Percentiles rank a stretch among this genome's conserved stretches.
phyloP scores from a whole-genome alignment of 1,139 yeast species.

The Saccharomyces hybrid region DNA sequence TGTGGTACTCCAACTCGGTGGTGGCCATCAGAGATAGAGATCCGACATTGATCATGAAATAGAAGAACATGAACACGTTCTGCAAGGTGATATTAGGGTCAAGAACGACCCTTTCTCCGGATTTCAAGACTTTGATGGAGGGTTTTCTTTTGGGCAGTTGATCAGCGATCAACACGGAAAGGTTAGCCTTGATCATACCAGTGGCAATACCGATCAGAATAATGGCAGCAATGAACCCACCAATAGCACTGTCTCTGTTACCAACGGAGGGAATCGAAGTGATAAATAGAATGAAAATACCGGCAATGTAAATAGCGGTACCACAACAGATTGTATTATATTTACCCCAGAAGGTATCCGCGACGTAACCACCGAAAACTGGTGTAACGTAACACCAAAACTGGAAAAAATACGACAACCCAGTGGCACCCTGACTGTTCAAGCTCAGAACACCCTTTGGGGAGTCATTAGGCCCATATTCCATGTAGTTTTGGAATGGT shows the following conservation, averaged over 20 bases:
- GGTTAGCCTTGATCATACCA: constrained; percentile 76
- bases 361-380: constrained; percentile 64
- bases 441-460: constrained; percentile 53
- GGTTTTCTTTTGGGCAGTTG: constrained; percentile 55
- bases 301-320: constrained; percentile 52
- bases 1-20: constrained; percentile 38
- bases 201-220: constrained; percentile 69
- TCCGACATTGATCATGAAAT: constrained; percentile 76
- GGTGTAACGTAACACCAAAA: constrained; percentile 84
- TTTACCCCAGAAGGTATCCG: constrained; percentile 71
- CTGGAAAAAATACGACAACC: constrained; percentile 67
- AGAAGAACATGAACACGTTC: constrained; percentile 68
- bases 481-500: constrained; percentile 75
- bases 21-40: constrained; percentile 73
- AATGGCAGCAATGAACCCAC: constrained; percentile 44
- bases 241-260: constrained; percentile 35
- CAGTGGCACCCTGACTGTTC: constrained; percentile 62
- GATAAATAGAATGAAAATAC: constrained; percentile 57
- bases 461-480: constrained; percentile 40
- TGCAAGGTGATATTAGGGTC: constrained; percentile 68
- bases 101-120: constrained; percentile 61
- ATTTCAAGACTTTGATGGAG: constrained; percentile 49
- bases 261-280: constrained; percentile 66
- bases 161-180: constrained; percentile 73
- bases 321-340: constrained; percentile 60